A percentile compares a stretch with the other conserved stretches of the same genome.
Conservation (phyloP, 495 filamentous ascomycete species). For the Neurospora tetraspora region DNA sequence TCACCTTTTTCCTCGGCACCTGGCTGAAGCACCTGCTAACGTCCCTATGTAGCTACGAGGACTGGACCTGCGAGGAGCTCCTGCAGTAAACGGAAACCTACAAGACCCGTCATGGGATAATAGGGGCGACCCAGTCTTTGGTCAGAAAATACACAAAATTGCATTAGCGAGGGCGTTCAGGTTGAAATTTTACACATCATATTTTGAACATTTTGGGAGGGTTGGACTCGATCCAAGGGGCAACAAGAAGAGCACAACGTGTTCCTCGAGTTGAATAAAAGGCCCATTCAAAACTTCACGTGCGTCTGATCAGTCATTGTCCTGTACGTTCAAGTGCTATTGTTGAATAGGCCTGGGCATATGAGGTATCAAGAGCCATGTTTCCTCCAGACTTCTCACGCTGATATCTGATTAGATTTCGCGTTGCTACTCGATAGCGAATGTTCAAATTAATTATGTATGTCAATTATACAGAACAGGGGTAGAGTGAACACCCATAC, state of each 20-base stretch:
- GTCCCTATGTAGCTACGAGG: conserved; percentile 65
- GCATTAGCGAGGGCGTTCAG: conserved; percentile 26
- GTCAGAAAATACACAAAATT: conserved; percentile 9
- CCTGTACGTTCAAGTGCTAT: not conserved
- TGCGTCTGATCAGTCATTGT: not conserved
- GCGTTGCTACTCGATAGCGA: not conserved
- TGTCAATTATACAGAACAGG: not conserved
- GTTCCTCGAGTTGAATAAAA: not conserved
- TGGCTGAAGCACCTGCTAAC: conserved; percentile 10
- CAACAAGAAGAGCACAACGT: not conserved
- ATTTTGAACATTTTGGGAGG: not conserved
- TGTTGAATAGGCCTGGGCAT: not conserved
- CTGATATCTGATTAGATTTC: not conserved
- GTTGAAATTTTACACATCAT: not conserved
- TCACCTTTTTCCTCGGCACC: conserved; percentile 7
- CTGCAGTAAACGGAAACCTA: conserved; percentile 34
- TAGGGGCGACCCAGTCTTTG: not conserved
- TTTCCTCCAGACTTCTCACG: not conserved
- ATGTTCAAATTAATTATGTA: not conserved
- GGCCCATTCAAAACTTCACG: not conserved
- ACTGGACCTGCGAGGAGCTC: conserved; percentile 97
- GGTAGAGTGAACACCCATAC: not conserved
- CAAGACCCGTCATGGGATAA: not conserved
- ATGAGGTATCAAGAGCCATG: not conserved
- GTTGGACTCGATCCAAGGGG: not conserved